Evolutionary conservation across 805 yeast genomes (phyloP), one percentile per base, ranked within the genome.

Genomic region (Torulaspora quercuum): DNA sequence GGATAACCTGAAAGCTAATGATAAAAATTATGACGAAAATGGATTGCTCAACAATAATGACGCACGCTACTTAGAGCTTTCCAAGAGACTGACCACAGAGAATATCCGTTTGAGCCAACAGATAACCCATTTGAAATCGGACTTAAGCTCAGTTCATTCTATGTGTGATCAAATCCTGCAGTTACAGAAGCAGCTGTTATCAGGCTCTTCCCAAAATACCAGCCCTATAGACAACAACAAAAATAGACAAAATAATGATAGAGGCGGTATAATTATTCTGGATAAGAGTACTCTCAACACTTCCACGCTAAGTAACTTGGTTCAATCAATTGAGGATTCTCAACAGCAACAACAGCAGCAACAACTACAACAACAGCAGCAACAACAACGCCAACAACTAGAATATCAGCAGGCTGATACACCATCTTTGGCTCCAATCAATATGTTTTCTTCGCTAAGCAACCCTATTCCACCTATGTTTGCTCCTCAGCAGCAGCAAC

Each of bases 71-170:
- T 29, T 53, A 16, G 51, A 50, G 25, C 40, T 58, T 9, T 56
- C 63, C 4, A 47, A 50, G 34, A 48, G 54, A 24, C 45, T 57
- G 23, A 55, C 57, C 1, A 50, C 58, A 2, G 63, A 59, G 38
- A 58, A 58, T 41, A 45, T 54, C 9, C 43, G 59, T 25, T 34
- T 58, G 15, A 49, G 55, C 9, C 61, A 55, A 42, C 61, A 59
- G 35, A 45, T 59, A 10, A 42, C 50, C 3, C 48, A 49, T 21
- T 32, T 59, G 25, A 58, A 55, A 33, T 38, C 49, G 1, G 63
- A 59, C 16, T 25, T 59, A n/a, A 42, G 41, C 18, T 39, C 50
- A 7, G 48, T 58, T 19, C 51, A 47, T 14, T 41, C 48, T 10
- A 43, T 55, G 39, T 50, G 62, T 28, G 44, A 50, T 18, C 59